phyloP scores from a whole-genome alignment of 2,329 filamentous ascomycete species.

The Meredithiella fracta region DNA sequence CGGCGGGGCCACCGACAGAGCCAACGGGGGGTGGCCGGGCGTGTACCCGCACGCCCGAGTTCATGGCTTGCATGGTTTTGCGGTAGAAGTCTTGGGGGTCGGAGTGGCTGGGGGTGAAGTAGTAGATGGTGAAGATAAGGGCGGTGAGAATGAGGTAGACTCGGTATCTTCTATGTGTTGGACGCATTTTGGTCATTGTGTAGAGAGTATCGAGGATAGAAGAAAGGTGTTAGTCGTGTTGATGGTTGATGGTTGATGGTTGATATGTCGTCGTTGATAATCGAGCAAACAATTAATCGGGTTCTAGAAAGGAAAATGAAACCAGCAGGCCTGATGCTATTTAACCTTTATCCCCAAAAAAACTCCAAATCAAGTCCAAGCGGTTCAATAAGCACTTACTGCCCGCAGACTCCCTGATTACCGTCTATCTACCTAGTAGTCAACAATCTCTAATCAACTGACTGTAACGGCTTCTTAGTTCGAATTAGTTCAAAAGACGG shows the following conservation, averaged over 20 bases:
- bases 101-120: slow-evolving; percentile 9
- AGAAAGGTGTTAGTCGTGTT: too few relatives aligned
- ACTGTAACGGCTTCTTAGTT: too few relatives aligned
- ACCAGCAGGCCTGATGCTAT: too few relatives aligned
- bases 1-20: slow-evolving; percentile 20
- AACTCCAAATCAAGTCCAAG: too few relatives aligned
- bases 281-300: too few relatives aligned
- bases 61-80: slow-evolving; percentile 41
- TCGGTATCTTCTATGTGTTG: slow-evolving; percentile 9
- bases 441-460: too few relatives aligned
- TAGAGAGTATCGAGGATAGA: not conserved
- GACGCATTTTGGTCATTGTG: slow-evolving; percentile 12
- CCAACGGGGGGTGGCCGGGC: slow-evolving; percentile 22
- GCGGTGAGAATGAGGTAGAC: slow-evolving; percentile 8
- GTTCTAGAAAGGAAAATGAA: too few relatives aligned
- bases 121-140: slow-evolving; percentile 12
- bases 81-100: slow-evolving; percentile 38
- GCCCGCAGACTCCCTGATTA: too few relatives aligned
- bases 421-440: too few relatives aligned
- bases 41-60: slow-evolving; percentile 19
- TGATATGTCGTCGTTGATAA: not conserved
- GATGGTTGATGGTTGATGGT: not conserved
- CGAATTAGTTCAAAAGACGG: too few relatives aligned
- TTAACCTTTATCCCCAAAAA: too few relatives aligned
- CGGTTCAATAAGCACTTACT: too few relatives aligned